Evolutionary conservation across 1,139 yeast genomes (phyloP).

Genomic region (Yarrowia galli): DNA sequence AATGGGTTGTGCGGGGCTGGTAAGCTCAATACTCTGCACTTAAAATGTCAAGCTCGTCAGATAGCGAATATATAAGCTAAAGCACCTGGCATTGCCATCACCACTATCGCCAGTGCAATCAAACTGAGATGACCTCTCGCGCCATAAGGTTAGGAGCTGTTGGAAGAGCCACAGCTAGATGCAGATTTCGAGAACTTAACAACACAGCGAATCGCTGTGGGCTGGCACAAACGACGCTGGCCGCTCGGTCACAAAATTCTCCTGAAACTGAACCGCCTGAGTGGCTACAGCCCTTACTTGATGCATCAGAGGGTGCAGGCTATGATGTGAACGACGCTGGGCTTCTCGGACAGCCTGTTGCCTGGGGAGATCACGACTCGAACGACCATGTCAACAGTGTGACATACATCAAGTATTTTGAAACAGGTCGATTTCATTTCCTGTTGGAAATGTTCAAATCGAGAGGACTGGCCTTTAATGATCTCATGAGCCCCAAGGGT

Average conservation of each 20-base stretch:
- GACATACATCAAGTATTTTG: slow-evolving; percentile 14
- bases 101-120: neutral
- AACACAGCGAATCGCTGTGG: neutral
- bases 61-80: neutral
- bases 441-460: slow-evolving; percentile 11
- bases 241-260: neutral
- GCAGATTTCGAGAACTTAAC: neutral
- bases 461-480: slow-evolving; percentile 7
- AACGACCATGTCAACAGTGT: slow-evolving; percentile 22
- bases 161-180: neutral
- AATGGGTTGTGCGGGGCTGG: neutral
- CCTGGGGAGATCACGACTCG: slow-evolving; percentile 26
- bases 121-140: neutral
- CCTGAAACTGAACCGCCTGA: neutral
- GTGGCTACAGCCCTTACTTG: slow-evolving; percentile 11
- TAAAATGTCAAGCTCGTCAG: no score
- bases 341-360: slow-evolving; percentile 2
- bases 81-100: neutral
- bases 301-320: slow-evolving; percentile 5
- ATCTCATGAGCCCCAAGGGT: slow-evolving; percentile 17
- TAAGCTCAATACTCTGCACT: neutral
- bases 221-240: neutral
- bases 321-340: slow-evolving; percentile 29
- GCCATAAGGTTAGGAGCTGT: no score
- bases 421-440: slow-evolving; percentile 22